A percentile compares a stretch with the other conserved stretches of the same genome.
phyloP scores from a whole-genome alignment of 2,329 filamentous ascomycete species.

The Apiospora kogelbergensis region DNA sequence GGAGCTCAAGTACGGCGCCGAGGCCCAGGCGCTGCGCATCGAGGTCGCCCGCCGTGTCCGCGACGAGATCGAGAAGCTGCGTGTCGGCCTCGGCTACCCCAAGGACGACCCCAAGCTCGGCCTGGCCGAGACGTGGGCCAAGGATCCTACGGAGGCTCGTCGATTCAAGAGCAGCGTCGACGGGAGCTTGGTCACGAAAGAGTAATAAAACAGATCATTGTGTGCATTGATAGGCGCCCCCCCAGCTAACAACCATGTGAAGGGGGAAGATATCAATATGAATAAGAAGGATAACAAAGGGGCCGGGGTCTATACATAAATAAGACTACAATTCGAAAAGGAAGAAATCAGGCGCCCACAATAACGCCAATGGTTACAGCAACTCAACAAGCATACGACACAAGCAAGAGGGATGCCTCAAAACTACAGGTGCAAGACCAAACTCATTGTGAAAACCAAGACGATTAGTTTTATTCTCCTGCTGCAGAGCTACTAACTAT shows the following conservation, averaged over 20 bases:
- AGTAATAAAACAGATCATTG: conserved; percentile 17
- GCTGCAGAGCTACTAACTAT: conserved; percentile 6
- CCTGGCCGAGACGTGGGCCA: conserved; percentile 77
- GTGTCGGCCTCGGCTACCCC: conserved; percentile 68
- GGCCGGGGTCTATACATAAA: neutral
- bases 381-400: neutral
- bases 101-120: conserved; percentile 79
- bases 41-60: conserved; percentile 80
- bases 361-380: too few relatives aligned
- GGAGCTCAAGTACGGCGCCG: conserved; percentile 67
- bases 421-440: neutral
- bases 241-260: neutral
- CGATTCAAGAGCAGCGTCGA: conserved; percentile 55
- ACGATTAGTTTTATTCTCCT: conserved; percentile 6
- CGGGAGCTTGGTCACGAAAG: conserved; percentile 45
- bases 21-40: conserved; percentile 74
- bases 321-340: neutral
- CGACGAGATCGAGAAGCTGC: conserved; percentile 76
- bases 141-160: conserved; percentile 41
- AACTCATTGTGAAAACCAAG: neutral
- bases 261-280: neutral
- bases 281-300: neutral
- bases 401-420: neutral
- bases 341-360: neutral
- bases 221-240: neutral